A percentile compares a stretch with the other conserved stretches of the same genome.
phyloP scores from a whole-genome alignment of 1,139 yeast genomes.

The Maudiozyma humilis region DNA sequence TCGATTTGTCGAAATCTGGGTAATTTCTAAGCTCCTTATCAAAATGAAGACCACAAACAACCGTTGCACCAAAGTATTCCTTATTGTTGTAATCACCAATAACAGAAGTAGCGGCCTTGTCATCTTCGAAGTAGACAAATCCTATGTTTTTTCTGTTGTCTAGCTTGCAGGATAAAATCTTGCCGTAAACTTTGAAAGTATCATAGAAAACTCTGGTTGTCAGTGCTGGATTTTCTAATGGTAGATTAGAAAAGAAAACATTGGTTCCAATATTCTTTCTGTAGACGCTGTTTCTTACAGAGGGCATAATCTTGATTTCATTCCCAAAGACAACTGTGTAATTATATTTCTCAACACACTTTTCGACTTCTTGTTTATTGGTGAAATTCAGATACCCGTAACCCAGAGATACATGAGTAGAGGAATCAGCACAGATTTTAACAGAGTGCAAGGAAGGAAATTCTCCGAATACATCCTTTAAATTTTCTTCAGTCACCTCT shows the following conservation, averaged over 20 bases:
- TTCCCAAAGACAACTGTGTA: constrained; percentile 35
- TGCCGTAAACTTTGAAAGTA: constrained; percentile 36
- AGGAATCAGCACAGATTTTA: constrained; percentile 38
- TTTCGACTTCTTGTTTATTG: constrained; percentile 33
- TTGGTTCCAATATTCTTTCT: constrained; percentile 32
- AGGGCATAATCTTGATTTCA: constrained; percentile 47
- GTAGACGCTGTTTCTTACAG: constrained; percentile 33
- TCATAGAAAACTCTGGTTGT: constrained; percentile 40
- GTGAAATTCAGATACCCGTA: constrained; percentile 46
- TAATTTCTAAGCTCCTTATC: constrained; percentile 34
- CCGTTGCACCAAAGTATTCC: constrained; percentile 27
- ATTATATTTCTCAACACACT: constrained; percentile 39
- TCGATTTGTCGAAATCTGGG: constrained; percentile 27
- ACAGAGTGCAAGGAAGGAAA: constrained; percentile 39
- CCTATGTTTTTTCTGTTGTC: constrained; percentile 38
- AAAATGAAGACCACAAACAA: constrained; percentile 27
- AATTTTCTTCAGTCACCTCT: constrained; percentile 34
- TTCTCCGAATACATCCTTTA: constrained; percentile 33
- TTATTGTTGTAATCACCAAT: constrained; percentile 34
- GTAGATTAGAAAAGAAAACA: constrained; percentile 35
- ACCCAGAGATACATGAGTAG: constrained; percentile 37
- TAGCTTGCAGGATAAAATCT: constrained; percentile 40
- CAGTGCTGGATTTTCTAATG: constrained; percentile 29
- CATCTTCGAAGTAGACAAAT: constrained; percentile 38
- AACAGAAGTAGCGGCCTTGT: constrained; percentile 35